These are phyloP conservation scores for Euphorbia tirucalli DNA, from an alignment of 345 rosid genomes.

Conservation along the genomic window DNA sequence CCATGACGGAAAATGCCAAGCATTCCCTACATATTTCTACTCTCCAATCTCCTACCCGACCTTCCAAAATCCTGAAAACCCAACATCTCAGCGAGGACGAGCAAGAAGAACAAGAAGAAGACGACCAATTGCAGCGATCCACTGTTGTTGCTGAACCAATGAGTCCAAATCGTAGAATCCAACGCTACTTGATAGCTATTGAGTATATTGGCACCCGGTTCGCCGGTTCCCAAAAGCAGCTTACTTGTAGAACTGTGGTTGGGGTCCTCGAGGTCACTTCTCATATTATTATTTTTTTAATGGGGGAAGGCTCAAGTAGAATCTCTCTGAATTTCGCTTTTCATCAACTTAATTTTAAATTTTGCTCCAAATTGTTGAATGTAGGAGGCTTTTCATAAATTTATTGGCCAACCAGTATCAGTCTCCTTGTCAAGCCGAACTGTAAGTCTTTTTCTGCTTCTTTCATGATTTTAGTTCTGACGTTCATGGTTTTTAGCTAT, in stretches of 20 bases:
- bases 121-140: conserved; percentile 28
- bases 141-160: conserved; percentile 27
- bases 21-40: conserved; percentile 27
- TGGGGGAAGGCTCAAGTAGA: too few species aligned
- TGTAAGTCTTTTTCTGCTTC: conserved; percentile 42
- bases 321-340: too few species aligned
- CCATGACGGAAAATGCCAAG: conserved; percentile 41
- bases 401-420: conserved; percentile 82
- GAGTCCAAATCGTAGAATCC: conserved; percentile 55
- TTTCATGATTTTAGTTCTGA: conserved; percentile 5
- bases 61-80: conserved; percentile 50
- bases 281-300: not conserved
- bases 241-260: conserved; percentile 63
- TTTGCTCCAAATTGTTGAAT: not conserved
- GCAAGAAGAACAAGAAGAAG: conserved; percentile 19
- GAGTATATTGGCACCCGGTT: conserved; percentile 90
- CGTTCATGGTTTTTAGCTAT: not conserved
- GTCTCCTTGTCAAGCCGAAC: conserved; percentile 80
- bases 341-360: too few species aligned
- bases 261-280: conserved; percentile 70
- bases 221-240: conserved; percentile 84
- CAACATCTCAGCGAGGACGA: conserved; percentile 30
- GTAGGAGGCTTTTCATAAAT: conserved; percentile 82
- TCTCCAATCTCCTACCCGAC: conserved; percentile 35
- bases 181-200: conserved; percentile 78